phyloP scores from a whole-genome alignment of 768 basidiomycete species.

The Mycena olivaceomarginata region DNA sequence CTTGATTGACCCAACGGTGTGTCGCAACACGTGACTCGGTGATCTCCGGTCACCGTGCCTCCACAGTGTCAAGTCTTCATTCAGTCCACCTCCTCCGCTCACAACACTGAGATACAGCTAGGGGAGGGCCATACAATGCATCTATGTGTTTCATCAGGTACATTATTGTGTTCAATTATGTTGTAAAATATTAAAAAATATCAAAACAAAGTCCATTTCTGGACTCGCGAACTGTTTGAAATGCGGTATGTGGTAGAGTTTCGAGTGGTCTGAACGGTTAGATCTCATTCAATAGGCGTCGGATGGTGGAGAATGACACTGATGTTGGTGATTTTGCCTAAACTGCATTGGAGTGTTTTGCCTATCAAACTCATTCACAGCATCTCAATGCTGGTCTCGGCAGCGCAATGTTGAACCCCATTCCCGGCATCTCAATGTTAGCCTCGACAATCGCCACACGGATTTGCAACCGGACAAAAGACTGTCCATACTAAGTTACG shows the following conservation, averaged over 20 bases:
- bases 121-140: not conserved
- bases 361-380: too few relatives aligned
- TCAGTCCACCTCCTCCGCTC: not conserved
- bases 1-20: too few relatives aligned
- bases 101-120: not conserved
- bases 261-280: too few relatives aligned
- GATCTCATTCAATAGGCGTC: not conserved
- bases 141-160: not conserved
- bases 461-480: too few relatives aligned
- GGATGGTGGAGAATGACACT: not conserved
- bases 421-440: too few relatives aligned
- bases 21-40: too few relatives aligned
- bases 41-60: not conserved
- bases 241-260: not conserved
- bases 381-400: too few relatives aligned
- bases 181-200: not conserved
- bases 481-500: too few relatives aligned
- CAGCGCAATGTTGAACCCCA: too few relatives aligned
- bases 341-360: too few relatives aligned
- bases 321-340: too few relatives aligned
- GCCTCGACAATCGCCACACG: too few relatives aligned
- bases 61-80: not conserved
- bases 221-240: constrained; percentile 1
- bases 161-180: not conserved
- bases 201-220: not conserved